Percentiles rank a stretch among this genome's conserved stretches.
These are phyloP conservation scores for Rossbeevera mucosa DNA, from an alignment of 768 basidiomycete genomes.

Conservation along the genomic window DNA sequence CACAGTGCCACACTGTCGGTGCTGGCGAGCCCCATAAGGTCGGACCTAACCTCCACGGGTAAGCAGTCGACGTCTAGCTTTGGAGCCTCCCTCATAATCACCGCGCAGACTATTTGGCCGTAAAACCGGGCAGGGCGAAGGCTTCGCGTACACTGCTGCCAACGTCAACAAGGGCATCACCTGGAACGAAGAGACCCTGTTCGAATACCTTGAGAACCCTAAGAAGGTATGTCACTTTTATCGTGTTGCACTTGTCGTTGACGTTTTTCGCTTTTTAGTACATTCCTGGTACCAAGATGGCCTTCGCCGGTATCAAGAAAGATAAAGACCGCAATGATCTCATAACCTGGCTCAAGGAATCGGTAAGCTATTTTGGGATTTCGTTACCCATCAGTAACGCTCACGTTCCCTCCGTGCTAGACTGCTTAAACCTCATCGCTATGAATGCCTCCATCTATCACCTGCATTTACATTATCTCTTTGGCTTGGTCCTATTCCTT, in stretches of 20 bases:
- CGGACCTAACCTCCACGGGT: conserved; percentile 95
- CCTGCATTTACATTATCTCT: conserved; percentile 23
- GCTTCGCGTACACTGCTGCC: conserved; percentile 89
- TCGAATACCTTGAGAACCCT: conserved; percentile 94
- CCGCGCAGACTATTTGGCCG: conserved; percentile 71
- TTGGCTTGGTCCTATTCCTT: conserved; percentile 31
- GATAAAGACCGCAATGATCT: conserved; percentile 96
- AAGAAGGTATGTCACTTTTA: conserved; percentile 66
- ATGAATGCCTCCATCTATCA: conserved; percentile 12
- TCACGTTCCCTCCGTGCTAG: conserved; percentile 8
- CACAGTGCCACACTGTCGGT: conserved; percentile 88
- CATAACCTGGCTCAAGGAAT: conserved; percentile 74
- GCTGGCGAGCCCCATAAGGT: conserved; percentile 80
- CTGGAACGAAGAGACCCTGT: conserved; percentile 87
- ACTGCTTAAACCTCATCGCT: conserved; percentile 20
- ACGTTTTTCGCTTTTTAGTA: conserved; percentile 45
- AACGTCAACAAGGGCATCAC: conserved; percentile 91
- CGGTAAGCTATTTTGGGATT: conserved; percentile 41
- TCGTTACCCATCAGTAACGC: background rate
- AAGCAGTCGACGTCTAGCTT: conserved; percentile 24
- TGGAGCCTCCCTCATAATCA: background rate
- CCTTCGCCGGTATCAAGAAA: conserved; percentile 98
- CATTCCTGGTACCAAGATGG: conserved; percentile 98
- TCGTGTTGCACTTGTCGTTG: background rate
- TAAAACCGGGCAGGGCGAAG: conserved; percentile 79